Base-by-base conservation (phyloP, 108 stramenopile genomes). In the Conticribra weissflogii region DNA sequence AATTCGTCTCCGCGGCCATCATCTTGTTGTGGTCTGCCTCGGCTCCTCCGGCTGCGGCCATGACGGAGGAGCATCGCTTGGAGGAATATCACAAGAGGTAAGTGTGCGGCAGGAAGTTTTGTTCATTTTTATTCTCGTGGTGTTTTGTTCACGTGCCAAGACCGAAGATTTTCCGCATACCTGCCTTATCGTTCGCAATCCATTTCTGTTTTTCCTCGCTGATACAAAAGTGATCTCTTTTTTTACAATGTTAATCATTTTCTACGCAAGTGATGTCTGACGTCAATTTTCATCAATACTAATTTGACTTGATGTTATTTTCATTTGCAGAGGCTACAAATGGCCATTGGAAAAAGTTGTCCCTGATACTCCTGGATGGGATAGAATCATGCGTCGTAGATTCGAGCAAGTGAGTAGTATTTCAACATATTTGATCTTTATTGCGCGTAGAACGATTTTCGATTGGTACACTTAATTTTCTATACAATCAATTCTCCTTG, bases 361-460 rank as follows among this genome's bases (percentile, higher is more conserved):
- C 1, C 89, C 93, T 0, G 54, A 84, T 41, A 88, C 83, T 21
- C 66, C 66, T 4, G 92, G 92, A 9, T 91, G 88, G 89, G 59
- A 63, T 17, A 65, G 75, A 9, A 68, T 93, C 14, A 79, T 88
- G 75, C 34, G 72, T 29, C 66, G 72, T 54, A 72, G 92, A 44
- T 73, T 93, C 15, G 69, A 81, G 8, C 88, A 89, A 62, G 69
- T 70, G 22, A 52, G 63, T 48, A 31, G n/a, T n/a, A n/a, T n/a
- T n/a, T 28, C 2, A n/a, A n/a, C 3, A 23, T 17, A 47, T 34
- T 12, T 23, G 22, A n/a, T 45, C 25, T 49, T 46, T 30, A 27
- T 1, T 63, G 30, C 22, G 5, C 59, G n/a, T 17, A 16, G 19
- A 0, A 21, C 14, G 22, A 3, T 31, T 21, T 15, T 4, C 34